Conservation (phyloP, 2,329 filamentous ascomycete genomes). For the Pestalotiopsis sp. region DNA sequence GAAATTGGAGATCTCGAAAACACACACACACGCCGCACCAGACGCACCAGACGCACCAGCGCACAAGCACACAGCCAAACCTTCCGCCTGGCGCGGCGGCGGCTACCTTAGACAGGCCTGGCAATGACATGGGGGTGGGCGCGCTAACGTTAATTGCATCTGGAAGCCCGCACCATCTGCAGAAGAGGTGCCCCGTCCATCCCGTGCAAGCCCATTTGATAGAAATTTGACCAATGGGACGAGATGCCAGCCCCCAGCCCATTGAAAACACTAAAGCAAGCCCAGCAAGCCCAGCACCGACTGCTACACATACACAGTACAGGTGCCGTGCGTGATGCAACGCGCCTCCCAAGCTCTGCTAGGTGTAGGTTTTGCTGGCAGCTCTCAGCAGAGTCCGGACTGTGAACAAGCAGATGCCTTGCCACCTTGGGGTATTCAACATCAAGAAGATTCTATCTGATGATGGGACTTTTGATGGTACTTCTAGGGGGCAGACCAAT, state of each 20-base stretch:
- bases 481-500: not conserved
- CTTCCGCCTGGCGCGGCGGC: conserved; percentile 21
- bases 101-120: conserved; percentile 11
- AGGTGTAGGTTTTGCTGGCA: not conserved
- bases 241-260: not conserved
- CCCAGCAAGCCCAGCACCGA: too few relatives aligned
- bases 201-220: not conserved
- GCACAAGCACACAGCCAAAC: conserved; percentile 19
- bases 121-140: conserved; percentile 9
- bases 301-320: too few relatives aligned
- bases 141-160: conserved; percentile 12
- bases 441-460: too few relatives aligned
- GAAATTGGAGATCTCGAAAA: conserved; percentile 35
- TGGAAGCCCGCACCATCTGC: conserved; percentile 8
- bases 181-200: not conserved
- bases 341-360: not conserved
- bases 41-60: too few relatives aligned
- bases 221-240: not conserved
- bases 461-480: too few relatives aligned
- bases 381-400: too few relatives aligned
- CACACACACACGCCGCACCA: conserved; percentile 20
- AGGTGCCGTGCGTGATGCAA: too few relatives aligned
- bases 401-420: too few relatives aligned
- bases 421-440: too few relatives aligned
- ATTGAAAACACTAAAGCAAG: not conserved